Evolutionary conservation across 2,329 filamentous ascomycete species (phyloP).

Genomic region (Mycogone perniciosa): DNA sequence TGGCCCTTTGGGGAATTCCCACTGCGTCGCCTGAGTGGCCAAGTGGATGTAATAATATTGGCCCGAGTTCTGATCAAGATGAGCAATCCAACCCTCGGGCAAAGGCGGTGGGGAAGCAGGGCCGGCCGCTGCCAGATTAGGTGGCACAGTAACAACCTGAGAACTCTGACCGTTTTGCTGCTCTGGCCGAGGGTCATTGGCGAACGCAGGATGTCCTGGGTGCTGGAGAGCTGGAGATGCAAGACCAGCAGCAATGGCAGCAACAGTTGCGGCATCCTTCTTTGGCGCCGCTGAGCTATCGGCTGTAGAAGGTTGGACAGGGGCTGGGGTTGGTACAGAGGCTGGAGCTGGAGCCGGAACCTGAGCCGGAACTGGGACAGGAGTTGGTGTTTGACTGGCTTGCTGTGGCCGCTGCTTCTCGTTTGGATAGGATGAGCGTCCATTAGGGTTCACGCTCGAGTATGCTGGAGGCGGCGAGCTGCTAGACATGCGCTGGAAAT

Average conservation of each 20-base stretch:
- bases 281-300: slow-evolving; percentile 22
- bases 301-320: slow-evolving; percentile 18
- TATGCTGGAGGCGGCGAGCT: slow-evolving; percentile 94
- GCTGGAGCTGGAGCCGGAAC: slow-evolving; percentile 11
- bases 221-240: slow-evolving; percentile 48
- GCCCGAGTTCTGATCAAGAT: slow-evolving; percentile 89
- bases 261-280: slow-evolving; percentile 22
- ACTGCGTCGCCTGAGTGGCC: slow-evolving; percentile 90
- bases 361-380: slow-evolving; percentile 16
- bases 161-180: slow-evolving; percentile 40
- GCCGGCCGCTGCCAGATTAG: slow-evolving; percentile 39
- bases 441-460: slow-evolving; percentile 61
- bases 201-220: slow-evolving; percentile 79
- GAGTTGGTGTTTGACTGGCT: slow-evolving; percentile 12
- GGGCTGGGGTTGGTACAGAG: slow-evolving; percentile 22
- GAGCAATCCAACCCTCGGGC: slow-evolving; percentile 96
- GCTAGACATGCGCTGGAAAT: slow-evolving; percentile 74
- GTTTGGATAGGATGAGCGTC: slow-evolving; percentile 59
- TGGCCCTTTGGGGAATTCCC: slow-evolving; percentile 96
- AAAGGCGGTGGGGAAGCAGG: slow-evolving; percentile 85
- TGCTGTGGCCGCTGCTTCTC: slow-evolving; percentile 62
- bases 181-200: slow-evolving; percentile 65
- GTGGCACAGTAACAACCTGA: slow-evolving; percentile 38
- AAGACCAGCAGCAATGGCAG: slow-evolving; percentile 24
- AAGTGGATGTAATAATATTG: slow-evolving; percentile 99